These are phyloP conservation scores for Pichia pseudocactophila DNA, from an alignment of 805 yeast species.

Conservation along the genomic window DNA sequence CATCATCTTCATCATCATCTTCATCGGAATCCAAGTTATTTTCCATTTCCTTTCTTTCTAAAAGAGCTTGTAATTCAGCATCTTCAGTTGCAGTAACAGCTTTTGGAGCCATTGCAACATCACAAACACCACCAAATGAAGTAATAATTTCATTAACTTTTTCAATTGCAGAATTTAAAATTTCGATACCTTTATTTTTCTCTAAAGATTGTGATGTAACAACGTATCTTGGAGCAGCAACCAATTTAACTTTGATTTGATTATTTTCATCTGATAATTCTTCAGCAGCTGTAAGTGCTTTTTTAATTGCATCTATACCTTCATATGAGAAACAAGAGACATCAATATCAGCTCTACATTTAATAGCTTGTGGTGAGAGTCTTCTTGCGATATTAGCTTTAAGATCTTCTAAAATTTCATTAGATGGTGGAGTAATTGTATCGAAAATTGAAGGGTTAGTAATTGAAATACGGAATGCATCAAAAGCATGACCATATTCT, in stretches of 20 bases:
- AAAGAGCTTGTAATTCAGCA: constrained; percentile 91
- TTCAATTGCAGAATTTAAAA: constrained; percentile 71
- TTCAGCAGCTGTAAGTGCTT: constrained; percentile 83
- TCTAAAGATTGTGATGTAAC: constrained; percentile 89
- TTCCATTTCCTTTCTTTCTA: constrained; percentile 88
- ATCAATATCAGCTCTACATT: constrained; percentile 97
- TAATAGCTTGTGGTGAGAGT: constrained; percentile 95
- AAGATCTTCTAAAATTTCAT: constrained; percentile 74
- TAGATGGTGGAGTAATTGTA: constrained; percentile 60
- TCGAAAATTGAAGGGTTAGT: constrained; percentile 86
- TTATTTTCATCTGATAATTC: constrained; percentile 70
- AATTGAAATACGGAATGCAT: constrained; percentile 93
- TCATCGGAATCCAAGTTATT: constrained; percentile 79
- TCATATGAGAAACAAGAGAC: constrained; percentile 96
- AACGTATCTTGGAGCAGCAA: constrained; percentile 96
- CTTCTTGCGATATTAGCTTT: constrained; percentile 83
- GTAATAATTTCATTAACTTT: constrained; percentile 63
- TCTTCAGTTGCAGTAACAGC: constrained; percentile 98
- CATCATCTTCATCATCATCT: constrained; percentile 31
- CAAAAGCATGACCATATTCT: constrained; percentile 94
- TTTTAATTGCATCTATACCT: constrained; percentile 94
- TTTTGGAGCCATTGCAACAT: constrained; percentile 95
- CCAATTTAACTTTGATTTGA: constrained; percentile 88
- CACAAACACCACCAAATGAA: constrained; percentile 75
- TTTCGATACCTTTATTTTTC: constrained; percentile 78